These are phyloP conservation scores for Miscanthus lutarioriparius DNA, from an alignment of 176 grass and related monocot species.

Conservation along the genomic window DNA sequence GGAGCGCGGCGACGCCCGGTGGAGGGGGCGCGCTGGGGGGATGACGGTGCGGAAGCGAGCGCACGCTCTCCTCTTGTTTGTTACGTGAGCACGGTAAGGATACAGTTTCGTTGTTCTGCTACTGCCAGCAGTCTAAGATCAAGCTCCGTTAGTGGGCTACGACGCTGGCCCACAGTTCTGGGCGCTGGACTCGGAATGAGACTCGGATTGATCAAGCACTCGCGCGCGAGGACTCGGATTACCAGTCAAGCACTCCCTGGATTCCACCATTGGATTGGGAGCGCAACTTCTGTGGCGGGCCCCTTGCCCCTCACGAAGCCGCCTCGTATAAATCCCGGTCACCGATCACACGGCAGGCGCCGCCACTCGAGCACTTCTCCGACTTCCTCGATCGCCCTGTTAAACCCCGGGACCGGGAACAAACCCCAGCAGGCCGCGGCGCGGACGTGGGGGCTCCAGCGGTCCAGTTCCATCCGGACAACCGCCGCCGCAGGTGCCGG, in stretches of 20 bases:
- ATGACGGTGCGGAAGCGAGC: too few species aligned
- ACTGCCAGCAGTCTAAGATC: too few species aligned
- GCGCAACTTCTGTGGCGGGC: neutral
- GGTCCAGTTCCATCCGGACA: neutral
- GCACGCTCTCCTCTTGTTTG: too few species aligned
- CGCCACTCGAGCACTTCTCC: neutral
- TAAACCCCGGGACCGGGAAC: neutral
- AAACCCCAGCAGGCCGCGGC: neutral
- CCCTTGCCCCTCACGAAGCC: neutral
- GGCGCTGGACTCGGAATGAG: too few species aligned
- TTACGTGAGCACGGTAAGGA: too few species aligned
- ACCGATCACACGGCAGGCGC: neutral
- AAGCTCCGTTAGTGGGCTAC: too few species aligned
- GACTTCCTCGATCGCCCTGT: neutral
- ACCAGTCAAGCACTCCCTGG: neutral
- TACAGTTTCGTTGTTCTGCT: too few species aligned
- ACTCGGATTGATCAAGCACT: neutral
- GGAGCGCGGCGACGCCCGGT: too few species aligned
- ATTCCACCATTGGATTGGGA: neutral
- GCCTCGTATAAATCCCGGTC: neutral
- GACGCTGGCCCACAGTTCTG: too few species aligned
- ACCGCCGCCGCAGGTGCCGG: neutral
- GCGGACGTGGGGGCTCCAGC: neutral
- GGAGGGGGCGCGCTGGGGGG: too few species aligned
- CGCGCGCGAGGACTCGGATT: neutral